Conservation (phyloP, 164 flowering plant species). For the Liquidambar formosana region DNA sequence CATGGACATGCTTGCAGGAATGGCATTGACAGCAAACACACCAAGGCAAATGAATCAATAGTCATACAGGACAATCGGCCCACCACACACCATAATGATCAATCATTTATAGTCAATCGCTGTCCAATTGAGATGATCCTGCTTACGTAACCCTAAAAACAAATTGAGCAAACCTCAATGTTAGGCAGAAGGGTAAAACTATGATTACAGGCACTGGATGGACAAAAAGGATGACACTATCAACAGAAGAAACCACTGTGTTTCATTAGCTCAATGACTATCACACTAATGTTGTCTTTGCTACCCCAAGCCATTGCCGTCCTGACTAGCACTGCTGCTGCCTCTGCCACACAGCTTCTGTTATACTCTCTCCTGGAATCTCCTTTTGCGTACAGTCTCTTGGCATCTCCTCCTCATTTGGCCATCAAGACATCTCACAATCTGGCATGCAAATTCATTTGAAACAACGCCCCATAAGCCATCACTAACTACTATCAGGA, state of each 20-base stretch:
- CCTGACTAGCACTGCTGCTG: constrained; percentile 43
- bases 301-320: constrained; percentile 61
- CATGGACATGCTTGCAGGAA: no score
- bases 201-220: no score
- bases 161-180: no score
- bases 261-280: constrained; percentile 38
- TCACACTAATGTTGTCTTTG: constrained; percentile 56
- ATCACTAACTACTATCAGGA: constrained; percentile 56
- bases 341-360: constrained; percentile 28
- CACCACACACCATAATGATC: no score
- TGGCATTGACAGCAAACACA: no score
- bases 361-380: neutral
- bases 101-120: no score
- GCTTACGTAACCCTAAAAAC: no score
- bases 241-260: neutral
- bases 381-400: neutral
- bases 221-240: no score
- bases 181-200: no score
- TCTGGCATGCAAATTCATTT: constrained; percentile 51
- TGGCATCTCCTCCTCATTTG: constrained; percentile 16
- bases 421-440: constrained; percentile 42
- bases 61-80: no score
- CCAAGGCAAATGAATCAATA: no score
- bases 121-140: no score
- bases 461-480: constrained; percentile 71